Percentiles rank a stretch among this genome's conserved stretches.
Conservation (phyloP, 1,139 yeast species). For the Sugiyamaella japonica region DNA sequence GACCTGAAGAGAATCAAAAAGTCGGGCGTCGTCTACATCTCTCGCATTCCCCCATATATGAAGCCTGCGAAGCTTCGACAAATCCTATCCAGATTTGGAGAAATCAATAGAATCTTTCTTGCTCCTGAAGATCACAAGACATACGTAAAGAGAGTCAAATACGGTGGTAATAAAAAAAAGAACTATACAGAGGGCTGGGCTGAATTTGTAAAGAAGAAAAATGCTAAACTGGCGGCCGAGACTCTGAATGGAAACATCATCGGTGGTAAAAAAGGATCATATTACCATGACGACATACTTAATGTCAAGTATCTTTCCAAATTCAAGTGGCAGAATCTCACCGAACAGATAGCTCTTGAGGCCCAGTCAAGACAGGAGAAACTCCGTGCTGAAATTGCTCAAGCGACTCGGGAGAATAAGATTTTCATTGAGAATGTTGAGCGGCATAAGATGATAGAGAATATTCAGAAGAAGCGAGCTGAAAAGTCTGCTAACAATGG, state of each 20-base stretch:
- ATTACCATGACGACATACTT: conserved; percentile 90
- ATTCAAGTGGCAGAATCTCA: conserved; percentile 92
- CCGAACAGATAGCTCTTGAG: conserved; percentile 91
- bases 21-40: conserved; percentile 89
- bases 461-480: conserved; percentile 29
- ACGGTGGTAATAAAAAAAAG: conserved; percentile 92
- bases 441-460: conserved; percentile 71
- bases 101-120: conserved; percentile 77
- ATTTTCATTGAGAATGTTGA: conserved; percentile 82
- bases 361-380: conserved; percentile 86
- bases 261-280: conserved; percentile 92
- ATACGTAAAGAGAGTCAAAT: conserved; percentile 68
- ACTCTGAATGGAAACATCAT: conserved; percentile 84
- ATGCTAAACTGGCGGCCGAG: conserved; percentile 85
- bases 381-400: conserved; percentile 82
- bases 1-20: conserved; percentile 50
- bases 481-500: conserved; percentile 5
- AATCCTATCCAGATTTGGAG: conserved; percentile 77
- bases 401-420: conserved; percentile 83
- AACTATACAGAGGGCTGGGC: conserved; percentile 97
- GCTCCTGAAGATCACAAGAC: conserved; percentile 78
- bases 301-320: conserved; percentile 86
- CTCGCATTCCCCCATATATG: conserved; percentile 95
- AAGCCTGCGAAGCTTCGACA: conserved; percentile 89
- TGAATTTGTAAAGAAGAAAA: conserved; percentile 77